These are phyloP conservation scores for Sequoiadendron giganteum DNA, from an alignment of 75 land plant genomes.

Conservation along the genomic window DNA sequence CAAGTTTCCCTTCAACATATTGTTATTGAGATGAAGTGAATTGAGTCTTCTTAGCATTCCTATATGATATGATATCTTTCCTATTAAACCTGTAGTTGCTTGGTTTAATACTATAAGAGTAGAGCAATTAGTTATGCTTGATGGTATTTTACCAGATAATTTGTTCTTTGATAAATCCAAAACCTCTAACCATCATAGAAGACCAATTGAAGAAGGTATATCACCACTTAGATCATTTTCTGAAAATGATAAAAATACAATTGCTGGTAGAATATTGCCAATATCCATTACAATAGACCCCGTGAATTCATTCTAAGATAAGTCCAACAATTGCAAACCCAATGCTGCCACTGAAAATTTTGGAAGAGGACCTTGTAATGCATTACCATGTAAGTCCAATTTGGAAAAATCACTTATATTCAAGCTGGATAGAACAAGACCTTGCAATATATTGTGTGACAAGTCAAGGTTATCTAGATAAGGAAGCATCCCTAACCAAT, in stretches of 20 bases:
- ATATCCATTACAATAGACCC: neutral
- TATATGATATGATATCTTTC: neutral
- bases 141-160: neutral
- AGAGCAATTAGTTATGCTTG: neutral
- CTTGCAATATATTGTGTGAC: neutral
- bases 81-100: neutral
- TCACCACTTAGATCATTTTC: neutral
- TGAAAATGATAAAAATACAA: neutral
- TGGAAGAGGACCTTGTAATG: neutral
- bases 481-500: neutral
- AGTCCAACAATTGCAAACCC: neutral
- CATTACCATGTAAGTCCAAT: neutral
- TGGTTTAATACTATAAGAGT: neutral
- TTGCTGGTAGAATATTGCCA: neutral
- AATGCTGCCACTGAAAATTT: neutral
- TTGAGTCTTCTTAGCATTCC: neutral
- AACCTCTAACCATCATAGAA: neutral
- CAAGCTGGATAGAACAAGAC: neutral
- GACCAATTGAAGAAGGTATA: neutral
- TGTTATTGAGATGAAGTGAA: constrained; percentile 7
- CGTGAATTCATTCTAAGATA: neutral
- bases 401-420: neutral
- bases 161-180: neutral
- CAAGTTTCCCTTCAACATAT: constrained; percentile 30
- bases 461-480: neutral